phyloP scores from a whole-genome alignment of 2,329 filamentous ascomycete genomes.

The Fusarium mexicanum region DNA sequence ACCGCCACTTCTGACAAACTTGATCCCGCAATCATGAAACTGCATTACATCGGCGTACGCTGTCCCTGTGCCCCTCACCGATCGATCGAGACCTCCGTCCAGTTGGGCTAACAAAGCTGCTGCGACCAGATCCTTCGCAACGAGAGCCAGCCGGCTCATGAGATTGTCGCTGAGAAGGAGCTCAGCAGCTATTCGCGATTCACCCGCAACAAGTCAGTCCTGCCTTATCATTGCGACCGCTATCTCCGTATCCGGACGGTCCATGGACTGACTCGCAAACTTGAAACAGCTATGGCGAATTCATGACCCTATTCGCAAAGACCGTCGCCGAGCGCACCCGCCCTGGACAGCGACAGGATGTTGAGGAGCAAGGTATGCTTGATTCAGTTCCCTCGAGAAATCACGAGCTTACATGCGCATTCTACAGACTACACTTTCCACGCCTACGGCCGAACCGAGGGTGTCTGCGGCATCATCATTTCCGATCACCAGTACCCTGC shows the following conservation, averaged over 20 bases:
- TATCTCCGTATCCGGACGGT: background rate
- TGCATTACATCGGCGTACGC: conserved; percentile 87
- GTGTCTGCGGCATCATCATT: conserved; percentile 80
- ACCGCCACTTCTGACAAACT: background rate
- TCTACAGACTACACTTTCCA: conserved; percentile 76
- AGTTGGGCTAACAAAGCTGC: conserved; percentile 38
- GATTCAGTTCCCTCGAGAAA: background rate
- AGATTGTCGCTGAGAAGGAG: conserved; percentile 81
- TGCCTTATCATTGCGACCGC: background rate
- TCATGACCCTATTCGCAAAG: conserved; percentile 88
- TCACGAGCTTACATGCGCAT: conserved; percentile 25
- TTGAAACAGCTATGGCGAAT: conserved; percentile 58
- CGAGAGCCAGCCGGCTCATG: conserved; percentile 77
- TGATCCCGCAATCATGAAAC: conserved; percentile 72
- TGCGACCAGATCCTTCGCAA: conserved; percentile 79
- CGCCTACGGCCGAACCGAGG: conserved; percentile 78
- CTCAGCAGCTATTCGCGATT: conserved; percentile 83
- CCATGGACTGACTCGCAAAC: conserved; percentile 24
- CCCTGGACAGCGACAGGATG: conserved; percentile 83
- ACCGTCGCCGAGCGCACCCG: conserved; percentile 87
- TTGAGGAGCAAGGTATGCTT: conserved; percentile 77
- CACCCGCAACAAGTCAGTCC: conserved; percentile 72
- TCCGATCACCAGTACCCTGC: conserved; percentile 79
- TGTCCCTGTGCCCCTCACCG: conserved; percentile 41
- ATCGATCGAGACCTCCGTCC: conserved; percentile 31